phyloP scores from a whole-genome alignment of 345 rosid species.

The Eucalyptus sp. region DNA sequence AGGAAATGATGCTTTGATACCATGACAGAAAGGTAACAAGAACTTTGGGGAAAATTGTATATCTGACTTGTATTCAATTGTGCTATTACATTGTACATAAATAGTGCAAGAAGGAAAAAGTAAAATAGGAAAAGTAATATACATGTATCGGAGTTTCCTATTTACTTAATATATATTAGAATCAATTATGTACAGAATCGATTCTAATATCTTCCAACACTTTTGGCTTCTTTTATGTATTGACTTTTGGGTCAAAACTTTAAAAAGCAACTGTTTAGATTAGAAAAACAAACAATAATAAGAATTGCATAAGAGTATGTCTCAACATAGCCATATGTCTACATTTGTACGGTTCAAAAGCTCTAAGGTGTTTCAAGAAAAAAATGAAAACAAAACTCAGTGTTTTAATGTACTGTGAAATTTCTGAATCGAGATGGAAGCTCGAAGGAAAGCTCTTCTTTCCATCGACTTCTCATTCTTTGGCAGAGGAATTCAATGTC shows the following conservation, averaged over 20 bases:
- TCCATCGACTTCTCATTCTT: not conserved
- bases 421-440: not conserved
- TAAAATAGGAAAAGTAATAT: too few relatives aligned
- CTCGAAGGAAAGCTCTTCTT: not conserved
- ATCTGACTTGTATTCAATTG: too few relatives aligned
- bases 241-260: not conserved
- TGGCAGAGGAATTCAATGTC: not conserved
- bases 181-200: too few relatives aligned
- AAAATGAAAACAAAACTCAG: not conserved
- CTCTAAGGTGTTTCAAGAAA: not conserved
- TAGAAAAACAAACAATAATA: not conserved
- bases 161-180: too few relatives aligned
- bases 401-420: not conserved
- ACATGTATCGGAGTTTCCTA: too few relatives aligned
- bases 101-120: too few relatives aligned
- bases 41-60: too few relatives aligned
- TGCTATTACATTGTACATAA: too few relatives aligned
- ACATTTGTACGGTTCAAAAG: not conserved
- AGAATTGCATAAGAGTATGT: not conserved
- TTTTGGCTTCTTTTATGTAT: not conserved
- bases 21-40: too few relatives aligned
- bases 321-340: not conserved
- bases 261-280: not conserved
- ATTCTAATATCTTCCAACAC: too few relatives aligned
- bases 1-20: too few relatives aligned